phyloP scores from a whole-genome alignment of 2,329 filamentous ascomycete genomes.

The Zymoseptoria passerinii region DNA sequence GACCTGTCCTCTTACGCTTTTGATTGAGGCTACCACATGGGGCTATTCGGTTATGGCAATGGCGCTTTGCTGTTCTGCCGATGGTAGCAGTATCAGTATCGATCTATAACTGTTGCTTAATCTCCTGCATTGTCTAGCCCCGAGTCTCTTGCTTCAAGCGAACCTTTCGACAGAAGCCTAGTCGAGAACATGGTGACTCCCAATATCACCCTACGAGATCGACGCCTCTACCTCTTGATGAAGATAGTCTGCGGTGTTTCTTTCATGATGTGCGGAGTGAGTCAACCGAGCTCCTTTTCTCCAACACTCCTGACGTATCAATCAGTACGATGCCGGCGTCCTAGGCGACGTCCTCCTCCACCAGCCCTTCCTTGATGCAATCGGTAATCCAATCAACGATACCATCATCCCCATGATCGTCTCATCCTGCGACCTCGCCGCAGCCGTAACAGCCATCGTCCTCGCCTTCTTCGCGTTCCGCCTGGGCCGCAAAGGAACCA shows the following conservation, averaged over 20 bases:
- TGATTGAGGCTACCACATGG: not conserved
- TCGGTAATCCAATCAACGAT: conserved; percentile 16
- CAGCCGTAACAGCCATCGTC: conserved; percentile 22
- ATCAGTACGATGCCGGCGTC: conserved; percentile 11
- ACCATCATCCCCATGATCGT: conserved; percentile 22
- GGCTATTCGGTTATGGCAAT: not conserved
- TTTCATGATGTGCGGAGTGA: conserved; percentile 2
- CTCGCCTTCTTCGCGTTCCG: conserved; percentile 41
- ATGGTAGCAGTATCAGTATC: too few relatives aligned
- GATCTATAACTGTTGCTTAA: too few relatives aligned
- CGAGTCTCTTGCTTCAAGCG: too few relatives aligned
- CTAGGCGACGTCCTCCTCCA: conserved; percentile 17
- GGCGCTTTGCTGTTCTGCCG: too few relatives aligned
- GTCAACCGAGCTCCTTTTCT: not conserved
- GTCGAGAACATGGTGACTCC: not conserved
- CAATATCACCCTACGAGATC: conserved; percentile 1
- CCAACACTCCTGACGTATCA: not conserved
- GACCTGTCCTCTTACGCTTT: not conserved
- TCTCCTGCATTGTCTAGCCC: too few relatives aligned
- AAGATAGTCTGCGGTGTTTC: conserved; percentile 1
- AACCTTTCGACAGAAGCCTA: too few relatives aligned
- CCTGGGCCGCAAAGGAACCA: conserved; percentile 39
- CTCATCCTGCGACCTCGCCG: conserved; percentile 37
- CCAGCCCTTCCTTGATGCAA: conserved; percentile 14
- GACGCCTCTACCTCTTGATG: conserved; percentile 1